Evolutionary conservation across 2,329 filamentous ascomycete species (phyloP).

Genomic region (Myriosclerotinia curreyana): DNA sequence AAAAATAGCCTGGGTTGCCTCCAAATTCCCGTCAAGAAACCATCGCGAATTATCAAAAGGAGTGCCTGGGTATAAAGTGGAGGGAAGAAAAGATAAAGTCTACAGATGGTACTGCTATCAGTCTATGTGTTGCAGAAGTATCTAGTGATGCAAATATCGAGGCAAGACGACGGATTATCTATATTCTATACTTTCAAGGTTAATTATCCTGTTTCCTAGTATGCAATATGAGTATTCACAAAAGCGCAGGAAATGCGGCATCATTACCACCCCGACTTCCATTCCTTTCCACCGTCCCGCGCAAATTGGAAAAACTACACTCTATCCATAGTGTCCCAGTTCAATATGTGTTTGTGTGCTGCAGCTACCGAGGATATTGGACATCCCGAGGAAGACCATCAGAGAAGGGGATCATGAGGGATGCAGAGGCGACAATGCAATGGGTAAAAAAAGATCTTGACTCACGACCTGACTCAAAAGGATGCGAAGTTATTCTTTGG

Average conservation of each 20-base stretch:
- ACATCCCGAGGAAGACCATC: constrained; percentile 68
- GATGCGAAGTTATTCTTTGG: constrained; percentile 58
- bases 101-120: constrained; percentile 63
- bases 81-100: constrained; percentile 58
- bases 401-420: constrained; percentile 66
- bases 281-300: constrained; percentile 53
- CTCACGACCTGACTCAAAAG: constrained; percentile 24
- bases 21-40: constrained; percentile 66
- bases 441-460: constrained; percentile 54
- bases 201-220: constrained; percentile 27
- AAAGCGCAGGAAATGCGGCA: constrained; percentile 54
- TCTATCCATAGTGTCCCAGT: constrained; percentile 21
- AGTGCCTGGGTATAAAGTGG: constrained; percentile 65
- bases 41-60: constrained; percentile 59
- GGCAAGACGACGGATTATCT: constrained; percentile 40
- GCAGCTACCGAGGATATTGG: constrained; percentile 63
- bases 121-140: constrained; percentile 50
- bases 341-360: constrained; percentile 50
- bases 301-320: constrained; percentile 43
- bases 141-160: constrained; percentile 7
- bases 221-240: constrained; percentile 29
- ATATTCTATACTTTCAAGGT: constrained; percentile 59
- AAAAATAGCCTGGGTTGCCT: constrained; percentile 73
- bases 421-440: constrained; percentile 60
- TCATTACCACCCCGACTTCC: constrained; percentile 57